These are phyloP conservation scores for Hypocreales sp. DNA, from an alignment of 2,329 filamentous ascomycete species.

Conservation along the genomic window DNA sequence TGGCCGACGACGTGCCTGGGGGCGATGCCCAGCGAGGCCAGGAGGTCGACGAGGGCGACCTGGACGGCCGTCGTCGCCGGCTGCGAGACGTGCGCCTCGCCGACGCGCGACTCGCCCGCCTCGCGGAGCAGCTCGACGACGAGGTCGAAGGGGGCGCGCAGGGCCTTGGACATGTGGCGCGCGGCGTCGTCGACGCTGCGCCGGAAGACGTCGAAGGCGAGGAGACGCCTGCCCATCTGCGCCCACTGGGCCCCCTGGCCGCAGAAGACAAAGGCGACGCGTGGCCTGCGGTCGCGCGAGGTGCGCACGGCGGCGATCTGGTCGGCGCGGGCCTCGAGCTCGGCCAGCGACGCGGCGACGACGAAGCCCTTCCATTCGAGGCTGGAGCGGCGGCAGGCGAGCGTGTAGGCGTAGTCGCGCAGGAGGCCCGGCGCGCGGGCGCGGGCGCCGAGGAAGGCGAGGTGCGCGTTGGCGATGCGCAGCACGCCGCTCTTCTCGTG, in stretches of 20 bases:
- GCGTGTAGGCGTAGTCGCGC: conserved; percentile 28
- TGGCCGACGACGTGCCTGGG: conserved; percentile 24
- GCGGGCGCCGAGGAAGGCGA: conserved; percentile 12
- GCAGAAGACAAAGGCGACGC: conserved; percentile 25
- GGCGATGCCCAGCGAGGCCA: conserved; percentile 15
- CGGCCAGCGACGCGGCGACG: conserved; percentile 16
- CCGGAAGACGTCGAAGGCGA: conserved; percentile 25
- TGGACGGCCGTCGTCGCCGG: conserved; percentile 26
- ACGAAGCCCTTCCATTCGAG: conserved; percentile 26
- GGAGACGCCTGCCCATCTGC: conserved; percentile 23
- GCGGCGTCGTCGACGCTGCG: conserved; percentile 19
- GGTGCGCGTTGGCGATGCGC: conserved; percentile 19
- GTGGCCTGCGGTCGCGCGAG: conserved; percentile 11
- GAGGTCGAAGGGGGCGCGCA: conserved; percentile 18
- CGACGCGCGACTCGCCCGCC: conserved; percentile 11
- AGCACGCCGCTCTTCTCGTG: conserved; percentile 24
- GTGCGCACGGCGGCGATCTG: conserved; percentile 8
- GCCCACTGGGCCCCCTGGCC: conserved; percentile 28
- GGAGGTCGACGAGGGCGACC: conserved; percentile 24
- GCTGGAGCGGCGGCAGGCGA: conserved; percentile 26
- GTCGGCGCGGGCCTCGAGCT: conserved; percentile 16
- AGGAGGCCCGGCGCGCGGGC: conserved; percentile 9
- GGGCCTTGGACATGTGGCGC: conserved; percentile 11
- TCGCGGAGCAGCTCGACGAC: conserved; percentile 18
- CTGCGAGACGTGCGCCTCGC: conserved; percentile 21